These are phyloP conservation scores for Vitis hybrid DNA, from an alignment of 177 flowering plant genomes.

Conservation along the genomic window DNA sequence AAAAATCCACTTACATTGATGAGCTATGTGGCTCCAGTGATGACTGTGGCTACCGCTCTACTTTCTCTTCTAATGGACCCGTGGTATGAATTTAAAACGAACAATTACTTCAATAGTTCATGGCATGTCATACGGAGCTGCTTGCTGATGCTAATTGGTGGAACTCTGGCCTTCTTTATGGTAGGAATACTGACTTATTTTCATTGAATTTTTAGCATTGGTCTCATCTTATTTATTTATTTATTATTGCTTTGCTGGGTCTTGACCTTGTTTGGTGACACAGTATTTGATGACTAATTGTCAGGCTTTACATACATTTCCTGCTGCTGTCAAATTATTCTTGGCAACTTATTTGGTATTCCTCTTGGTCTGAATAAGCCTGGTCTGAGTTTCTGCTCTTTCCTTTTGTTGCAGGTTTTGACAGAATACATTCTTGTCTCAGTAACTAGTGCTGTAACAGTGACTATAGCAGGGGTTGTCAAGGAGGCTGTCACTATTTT, in stretches of 20 bases:
- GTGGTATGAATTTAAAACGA: slow-evolving; percentile 70
- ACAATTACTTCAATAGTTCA: slow-evolving; percentile 63
- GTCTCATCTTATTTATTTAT: neutral
- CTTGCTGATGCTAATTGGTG: slow-evolving; percentile 87
- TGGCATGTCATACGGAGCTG: slow-evolving; percentile 69
- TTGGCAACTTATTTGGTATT: too few relatives aligned
- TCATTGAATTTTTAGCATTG: too few relatives aligned
- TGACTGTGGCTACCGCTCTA: slow-evolving; percentile 83
- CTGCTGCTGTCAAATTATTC: too few relatives aligned
- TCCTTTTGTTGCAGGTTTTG: slow-evolving; percentile 65
- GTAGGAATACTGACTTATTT: too few relatives aligned
- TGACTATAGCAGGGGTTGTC: slow-evolving; percentile 95
- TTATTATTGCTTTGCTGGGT: neutral
- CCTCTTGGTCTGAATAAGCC: too few relatives aligned
- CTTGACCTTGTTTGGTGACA: too few relatives aligned
- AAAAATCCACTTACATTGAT: slow-evolving; percentile 86
- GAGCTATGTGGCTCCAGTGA: slow-evolving; percentile 95
- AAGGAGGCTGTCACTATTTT: slow-evolving; percentile 97
- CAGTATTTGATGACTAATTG: too few relatives aligned
- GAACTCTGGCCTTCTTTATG: slow-evolving; percentile 65
- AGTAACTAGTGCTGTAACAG: slow-evolving; percentile 96
- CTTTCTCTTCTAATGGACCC: slow-evolving; percentile 86
- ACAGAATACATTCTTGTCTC: slow-evolving; percentile 91
- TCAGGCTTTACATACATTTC: too few relatives aligned
- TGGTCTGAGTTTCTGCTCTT: neutral